phyloP scores from a whole-genome alignment of 257 asterid genomes.

The Penstemon eatonii region DNA sequence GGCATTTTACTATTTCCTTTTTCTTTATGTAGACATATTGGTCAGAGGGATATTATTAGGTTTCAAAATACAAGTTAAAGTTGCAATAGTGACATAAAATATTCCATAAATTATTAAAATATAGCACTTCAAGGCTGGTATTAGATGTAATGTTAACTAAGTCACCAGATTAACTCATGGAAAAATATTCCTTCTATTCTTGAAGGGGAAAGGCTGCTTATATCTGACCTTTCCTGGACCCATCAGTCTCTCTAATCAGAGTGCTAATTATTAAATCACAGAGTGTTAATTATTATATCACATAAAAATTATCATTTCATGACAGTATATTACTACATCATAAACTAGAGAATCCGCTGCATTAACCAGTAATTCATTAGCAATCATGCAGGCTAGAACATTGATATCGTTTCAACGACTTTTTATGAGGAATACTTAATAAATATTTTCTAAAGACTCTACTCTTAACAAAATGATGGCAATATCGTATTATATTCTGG shows the following conservation, averaged over 20 bases:
- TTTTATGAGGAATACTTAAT: not conserved
- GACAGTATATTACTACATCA: not conserved
- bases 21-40: not conserved
- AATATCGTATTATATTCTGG: constrained; percentile 10
- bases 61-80: not conserved
- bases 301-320: not conserved
- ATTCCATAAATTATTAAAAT: constrained; percentile 8
- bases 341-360: too few relatives aligned
- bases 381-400: not conserved
- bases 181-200: not conserved
- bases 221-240: not conserved
- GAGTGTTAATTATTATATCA: not conserved
- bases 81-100: not conserved
- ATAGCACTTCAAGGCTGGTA: not conserved
- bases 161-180: constrained; percentile 12
- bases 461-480: not conserved
- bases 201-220: constrained; percentile 6
- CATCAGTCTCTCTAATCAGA: not conserved
- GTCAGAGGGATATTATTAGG: not conserved
- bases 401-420: not conserved
- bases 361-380: not conserved
- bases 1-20: not conserved
- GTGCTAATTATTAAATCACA: not conserved
- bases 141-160: not conserved
- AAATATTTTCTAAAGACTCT: not conserved